Percentiles rank a stretch among this genome's conserved stretches.
Evolutionary conservation across 2,329 filamentous ascomycete genomes (phyloP).

Genomic region (Cercospora brassicicola): DNA sequence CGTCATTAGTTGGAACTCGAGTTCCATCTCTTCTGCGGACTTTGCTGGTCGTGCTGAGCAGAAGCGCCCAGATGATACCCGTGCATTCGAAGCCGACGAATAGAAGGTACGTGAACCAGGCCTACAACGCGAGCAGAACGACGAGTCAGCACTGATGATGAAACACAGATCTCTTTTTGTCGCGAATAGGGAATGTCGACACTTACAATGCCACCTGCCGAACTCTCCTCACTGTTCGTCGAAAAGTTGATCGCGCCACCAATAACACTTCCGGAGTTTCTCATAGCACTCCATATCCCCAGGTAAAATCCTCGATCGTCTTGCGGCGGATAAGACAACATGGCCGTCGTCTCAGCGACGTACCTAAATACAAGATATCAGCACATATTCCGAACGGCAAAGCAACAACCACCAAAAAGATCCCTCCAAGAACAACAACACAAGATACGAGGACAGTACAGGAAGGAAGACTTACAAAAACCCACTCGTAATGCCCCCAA

Average conservation of each 20-base stretch:
- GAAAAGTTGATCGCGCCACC: constrained; percentile 42
- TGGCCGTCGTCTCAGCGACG: constrained; percentile 42
- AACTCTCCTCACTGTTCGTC: constrained; percentile 30
- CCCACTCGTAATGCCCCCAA: constrained; percentile 27
- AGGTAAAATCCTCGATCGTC: constrained; percentile 36
- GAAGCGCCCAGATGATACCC: constrained; percentile 35
- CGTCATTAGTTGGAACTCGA: constrained; percentile 26
- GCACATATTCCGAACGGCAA: background rate
- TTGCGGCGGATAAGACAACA: constrained; percentile 41
- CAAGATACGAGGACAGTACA: background rate
- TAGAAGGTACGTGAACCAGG: constrained; percentile 37
- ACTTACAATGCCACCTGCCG: constrained; percentile 32
- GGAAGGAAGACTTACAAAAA: constrained; percentile 13
- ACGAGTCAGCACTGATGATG: background rate
- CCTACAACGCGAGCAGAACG: background rate
- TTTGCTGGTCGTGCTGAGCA: constrained; percentile 32
- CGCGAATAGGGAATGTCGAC: too few relatives aligned
- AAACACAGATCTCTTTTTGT: too few relatives aligned
- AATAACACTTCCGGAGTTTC: constrained; percentile 39
- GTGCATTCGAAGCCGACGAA: constrained; percentile 39
- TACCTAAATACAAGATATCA: constrained; percentile 15
- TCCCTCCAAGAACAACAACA: too few relatives aligned
- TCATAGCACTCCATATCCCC: constrained; percentile 40
- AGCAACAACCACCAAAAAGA: background rate
- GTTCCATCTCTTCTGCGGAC: constrained; percentile 34